Evolutionary conservation across 345 rosid genomes (phyloP), one percentile per base, ranked within the genome.

Genomic region (Populus ilicifolia): DNA sequence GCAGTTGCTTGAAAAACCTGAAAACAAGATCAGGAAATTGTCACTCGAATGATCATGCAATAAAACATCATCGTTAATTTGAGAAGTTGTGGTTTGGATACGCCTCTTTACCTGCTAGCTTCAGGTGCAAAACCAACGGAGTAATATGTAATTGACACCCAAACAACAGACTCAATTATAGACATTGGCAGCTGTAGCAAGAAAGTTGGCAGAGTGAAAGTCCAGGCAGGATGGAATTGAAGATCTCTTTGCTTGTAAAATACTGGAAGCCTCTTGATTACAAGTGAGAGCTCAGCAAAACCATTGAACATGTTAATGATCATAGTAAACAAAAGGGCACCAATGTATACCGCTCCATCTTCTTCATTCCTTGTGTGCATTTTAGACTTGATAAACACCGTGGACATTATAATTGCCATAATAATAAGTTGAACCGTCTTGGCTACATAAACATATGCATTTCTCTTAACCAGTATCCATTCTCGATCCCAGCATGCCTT

Each of bases 241-340:
- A 93, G 94, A 71, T 96, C 98, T 56, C 98, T 87, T 63, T 96
- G 99, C 90, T 96, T 93, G 86, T 88, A 94, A 54, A 93, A 92
- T 76, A 93, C 97, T 2, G 97, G 94, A 80, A 96, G 95, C 74
- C 98, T 89, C 44, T 41, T 74, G 56, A 96, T 89, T 82, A 84
- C 88, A 80, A 92, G 17, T 8, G 98, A 13, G 9, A 96, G 92
- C 90, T 93, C 99, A 0, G 97, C 70, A 52, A 92, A 88, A 18
- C 99, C 98, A 80, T 94, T 91, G 81, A 96, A 96, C 97, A 89
- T 91, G 82, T 94, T 96, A 18, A 72, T 81, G 80, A 96, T 85
- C 89, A 93, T 80, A 10, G 86, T 43, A 38, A 82, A 94, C 56
- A 88, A 70, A 20, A 94, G 59, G n/a, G 95, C 88, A 29, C 93